These are phyloP conservation scores for Amauroascus niger DNA, from an alignment of 2,329 filamentous ascomycete species.

Conservation along the genomic window DNA sequence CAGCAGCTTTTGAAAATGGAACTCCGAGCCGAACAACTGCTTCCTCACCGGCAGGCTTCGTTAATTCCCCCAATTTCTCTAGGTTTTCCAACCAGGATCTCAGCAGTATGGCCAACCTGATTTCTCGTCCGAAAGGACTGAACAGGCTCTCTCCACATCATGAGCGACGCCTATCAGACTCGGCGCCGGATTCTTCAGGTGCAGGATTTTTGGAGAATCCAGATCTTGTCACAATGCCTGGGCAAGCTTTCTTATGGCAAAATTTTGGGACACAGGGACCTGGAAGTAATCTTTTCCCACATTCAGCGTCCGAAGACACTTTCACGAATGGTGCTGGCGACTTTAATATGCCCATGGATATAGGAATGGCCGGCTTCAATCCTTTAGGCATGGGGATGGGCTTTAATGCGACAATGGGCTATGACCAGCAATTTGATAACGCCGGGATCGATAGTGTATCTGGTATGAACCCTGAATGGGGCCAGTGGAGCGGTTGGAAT, in stretches of 20 bases:
- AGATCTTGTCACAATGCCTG: constrained; percentile 35
- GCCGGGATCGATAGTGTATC: neutral
- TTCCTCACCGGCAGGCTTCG: constrained; percentile 12
- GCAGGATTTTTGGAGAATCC: constrained; percentile 28
- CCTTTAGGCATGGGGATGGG: constrained; percentile 20
- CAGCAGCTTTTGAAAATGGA: constrained; percentile 2
- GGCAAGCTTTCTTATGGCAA: constrained; percentile 36
- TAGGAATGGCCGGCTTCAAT: constrained; percentile 22
- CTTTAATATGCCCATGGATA: constrained; percentile 20
- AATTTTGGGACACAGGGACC: constrained; percentile 22
- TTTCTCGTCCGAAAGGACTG: constrained; percentile 11
- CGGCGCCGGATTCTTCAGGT: constrained; percentile 11
- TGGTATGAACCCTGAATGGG: constrained; percentile 11
- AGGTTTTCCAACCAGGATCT: constrained; percentile 6
- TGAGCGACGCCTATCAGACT: constrained; percentile 5
- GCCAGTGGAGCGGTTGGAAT: constrained; percentile 14
- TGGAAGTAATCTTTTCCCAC: constrained; percentile 13
- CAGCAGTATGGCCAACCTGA: neutral
- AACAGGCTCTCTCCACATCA: neutral
- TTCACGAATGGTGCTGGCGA: constrained; percentile 20
- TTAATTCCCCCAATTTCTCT: constrained; percentile 5
- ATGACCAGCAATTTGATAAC: neutral
- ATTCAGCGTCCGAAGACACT: constrained; percentile 20
- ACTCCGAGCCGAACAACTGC: constrained; percentile 5
- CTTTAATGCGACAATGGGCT: constrained; percentile 18